Conservation (phyloP, 2,329 filamentous ascomycete genomes). For the Lizonia empirigonia region DNA sequence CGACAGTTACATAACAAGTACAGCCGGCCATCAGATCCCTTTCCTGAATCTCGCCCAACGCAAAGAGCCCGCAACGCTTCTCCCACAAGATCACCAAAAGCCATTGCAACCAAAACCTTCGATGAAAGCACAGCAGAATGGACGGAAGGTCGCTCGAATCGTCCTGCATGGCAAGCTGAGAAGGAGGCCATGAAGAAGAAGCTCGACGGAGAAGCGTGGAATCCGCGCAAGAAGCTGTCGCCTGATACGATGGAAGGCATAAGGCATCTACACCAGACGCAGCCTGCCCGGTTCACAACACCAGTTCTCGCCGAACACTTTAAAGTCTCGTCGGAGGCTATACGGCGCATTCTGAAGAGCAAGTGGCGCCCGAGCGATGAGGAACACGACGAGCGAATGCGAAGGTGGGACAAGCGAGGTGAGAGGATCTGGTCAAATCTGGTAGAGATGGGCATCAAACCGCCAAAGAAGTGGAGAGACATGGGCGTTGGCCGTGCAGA, state of each 20-base stretch:
- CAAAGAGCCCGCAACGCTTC: constrained; percentile 4
- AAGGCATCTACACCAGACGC: constrained; percentile 76
- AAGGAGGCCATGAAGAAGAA: constrained; percentile 78
- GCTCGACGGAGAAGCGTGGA: constrained; percentile 77
- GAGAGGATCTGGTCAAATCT: constrained; percentile 56
- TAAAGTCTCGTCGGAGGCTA: constrained; percentile 82
- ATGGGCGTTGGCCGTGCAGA: constrained; percentile 49
- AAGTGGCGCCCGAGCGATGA: constrained; percentile 70
- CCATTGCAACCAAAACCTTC: constrained; percentile 11
- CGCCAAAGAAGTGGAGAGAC: constrained; percentile 59
- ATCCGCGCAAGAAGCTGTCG: constrained; percentile 82
- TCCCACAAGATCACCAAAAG: constrained; percentile 4
- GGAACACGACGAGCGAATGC: constrained; percentile 51
- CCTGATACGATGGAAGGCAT: constrained; percentile 93
- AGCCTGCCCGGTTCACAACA: constrained; percentile 78
- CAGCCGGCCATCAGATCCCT: constrained; percentile 5
- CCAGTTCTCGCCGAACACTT: constrained; percentile 76
- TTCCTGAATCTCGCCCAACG: neutral
- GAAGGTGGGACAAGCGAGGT: constrained; percentile 56
- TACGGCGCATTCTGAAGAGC: constrained; percentile 82
- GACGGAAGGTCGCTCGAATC: constrained; percentile 14
- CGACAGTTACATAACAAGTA: constrained; percentile 12
- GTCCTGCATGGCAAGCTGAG: constrained; percentile 72
- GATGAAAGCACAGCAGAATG: constrained; percentile 16
- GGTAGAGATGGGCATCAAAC: constrained; percentile 59